Base-by-base conservation (phyloP, 2,329 filamentous ascomycete species). In the Alternaria arborescens region DNA sequence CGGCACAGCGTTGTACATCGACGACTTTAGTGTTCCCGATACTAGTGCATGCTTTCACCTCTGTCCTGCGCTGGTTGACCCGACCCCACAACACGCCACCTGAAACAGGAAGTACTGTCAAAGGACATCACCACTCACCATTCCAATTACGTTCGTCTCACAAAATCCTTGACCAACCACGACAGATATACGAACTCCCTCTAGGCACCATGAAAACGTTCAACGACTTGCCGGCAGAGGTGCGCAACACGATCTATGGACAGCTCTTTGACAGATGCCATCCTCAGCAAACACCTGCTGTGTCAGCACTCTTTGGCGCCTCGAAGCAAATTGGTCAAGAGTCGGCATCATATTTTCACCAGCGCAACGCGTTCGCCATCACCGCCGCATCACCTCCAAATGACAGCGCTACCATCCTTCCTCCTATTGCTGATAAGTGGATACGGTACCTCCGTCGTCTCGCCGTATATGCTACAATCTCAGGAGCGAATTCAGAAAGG, bases 281-380 rank as follows among this genome's bases (percentile, higher is more conserved):
- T 18, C 16, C 16, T 16, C 42, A 26, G 12, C 41, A 30, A 24
- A 32, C 28, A 38, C 16, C n/a, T 36, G 36, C 59, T 16, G 40
- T 41, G 8, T 52, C 68, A 8, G 60, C 61, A 5, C 12, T 72
- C 6, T 63, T 71, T 52, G 38, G 30, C 10, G 60, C 66, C 46
- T 72, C 64, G 18, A 61, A 58, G 30, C 53, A 60, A 20, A 8
- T 72, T 3, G 63, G 71, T 32, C 7, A 60, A 4, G 71, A 74
- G 54, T 61, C 65, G 8, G 54, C 66, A 1, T 67, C 71, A 8
- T 67, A 68, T 57, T 72, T 70, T 44, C 72, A 72, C 60, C 56
- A 70, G 24, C 44, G 68, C 12, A 67, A 62, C 32, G 2, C 28
- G 22, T 63, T 70, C 22, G 26, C 14, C 14, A 20, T 69, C 48